phyloP scores from a whole-genome alignment of 495 filamentous ascomycete species.

The Hypomontagnella submonticulosa region DNA sequence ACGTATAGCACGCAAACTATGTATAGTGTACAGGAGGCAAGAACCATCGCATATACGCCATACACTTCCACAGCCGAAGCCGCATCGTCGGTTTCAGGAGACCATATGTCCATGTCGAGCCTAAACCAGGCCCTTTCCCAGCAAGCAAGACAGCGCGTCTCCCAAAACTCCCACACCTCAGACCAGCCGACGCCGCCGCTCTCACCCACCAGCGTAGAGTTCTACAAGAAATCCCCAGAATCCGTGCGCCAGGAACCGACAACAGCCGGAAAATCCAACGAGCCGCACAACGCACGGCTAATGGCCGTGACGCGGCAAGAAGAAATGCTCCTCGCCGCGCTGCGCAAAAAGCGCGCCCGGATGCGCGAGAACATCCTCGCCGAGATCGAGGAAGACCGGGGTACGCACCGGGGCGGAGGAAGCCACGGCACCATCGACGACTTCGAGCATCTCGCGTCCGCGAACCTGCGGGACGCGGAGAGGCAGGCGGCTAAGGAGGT shows the following conservation, averaged over 20 bases:
- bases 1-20: constrained; percentile 22
- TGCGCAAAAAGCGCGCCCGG: constrained; percentile 79
- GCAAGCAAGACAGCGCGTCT: constrained; percentile 35
- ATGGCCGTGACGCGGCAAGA: constrained; percentile 91
- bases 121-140: constrained; percentile 25
- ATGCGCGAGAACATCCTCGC: constrained; percentile 78
- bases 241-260: constrained; percentile 35
- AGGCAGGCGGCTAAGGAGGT: constrained; percentile 29
- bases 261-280: constrained; percentile 32
- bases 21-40: constrained; percentile 44
- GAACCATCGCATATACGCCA: constrained; percentile 32
- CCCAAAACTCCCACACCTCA: constrained; percentile 44
- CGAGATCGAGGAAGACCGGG: constrained; percentile 58
- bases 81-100: constrained; percentile 29
- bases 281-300: constrained; percentile 66
- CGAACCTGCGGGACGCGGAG: constrained; percentile 27
- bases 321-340: constrained; percentile 81
- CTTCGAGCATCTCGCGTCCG: constrained; percentile 23
- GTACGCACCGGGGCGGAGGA: constrained; percentile 8
- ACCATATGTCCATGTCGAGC: constrained; percentile 18
- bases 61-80: constrained; percentile 39
- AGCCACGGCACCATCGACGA: constrained; percentile 6
- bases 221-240: constrained; percentile 51
- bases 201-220: constrained; percentile 60
- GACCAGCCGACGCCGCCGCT: constrained; percentile 59